Base-by-base conservation (phyloP, 1,139 yeast species). In the Pichia sp. region DNA sequence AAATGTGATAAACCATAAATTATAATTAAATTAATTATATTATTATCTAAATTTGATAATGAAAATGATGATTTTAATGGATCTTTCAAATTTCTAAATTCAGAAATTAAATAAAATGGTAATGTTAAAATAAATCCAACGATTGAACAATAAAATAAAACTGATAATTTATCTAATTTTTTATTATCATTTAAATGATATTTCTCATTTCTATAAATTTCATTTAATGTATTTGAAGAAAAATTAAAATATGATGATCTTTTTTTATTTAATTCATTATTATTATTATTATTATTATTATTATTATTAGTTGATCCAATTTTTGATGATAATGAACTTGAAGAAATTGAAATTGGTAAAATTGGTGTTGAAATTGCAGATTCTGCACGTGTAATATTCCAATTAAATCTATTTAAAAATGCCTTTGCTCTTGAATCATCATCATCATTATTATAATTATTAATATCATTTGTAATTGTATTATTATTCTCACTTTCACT, bases 1-100 rank as follows among this genome's bases (percentile, higher is more conserved):
- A 89, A 90, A 68, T 90, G 97, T 11, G 89, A 75, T 4, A 81
- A 55, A 6, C 97, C 96, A 66, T 90, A 84, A 10, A 81, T 49
- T 10, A 76, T 34, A 33, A 82, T 71, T 42, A 80, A 62, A 0
- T 55, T 40, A 2, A 69, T 41, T 3, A 74, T 68, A 10, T 61
- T 56, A 1, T 61, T 37, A 39, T 71, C 66, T 43, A 83, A 58
- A 58, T 63, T 69, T 47, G 53, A 68, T 45, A 61, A 71, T 59
- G 66, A 73, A 43, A 60, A 51, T 5, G 48, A 43, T 10, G 49
- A 39, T 27, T 37, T 9, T 27, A 30, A 10, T 27, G 40, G 34
- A 27, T 25, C 28, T 28, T 28, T 31, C 25, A 39, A 34, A 43
- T 58, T 56, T 60, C 61, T 48, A 36, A 58, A 49, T 63, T 90